Evolutionary conservation across 1,284 basidiomycete genomes (phyloP), one percentile per base, ranked within the genome.

Genomic region (Ustilago curta): DNA sequence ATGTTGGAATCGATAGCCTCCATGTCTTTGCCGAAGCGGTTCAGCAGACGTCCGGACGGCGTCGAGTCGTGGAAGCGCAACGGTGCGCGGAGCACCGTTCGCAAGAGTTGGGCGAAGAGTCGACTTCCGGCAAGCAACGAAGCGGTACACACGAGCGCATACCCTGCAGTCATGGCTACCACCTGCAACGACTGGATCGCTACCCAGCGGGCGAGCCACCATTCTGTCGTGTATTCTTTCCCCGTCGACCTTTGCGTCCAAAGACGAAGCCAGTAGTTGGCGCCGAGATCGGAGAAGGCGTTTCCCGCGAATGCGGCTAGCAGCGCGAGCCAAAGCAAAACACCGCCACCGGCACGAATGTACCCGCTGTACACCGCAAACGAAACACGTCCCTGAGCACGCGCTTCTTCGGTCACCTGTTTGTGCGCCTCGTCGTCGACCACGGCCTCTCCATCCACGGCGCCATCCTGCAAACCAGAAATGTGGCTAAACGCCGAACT

Each of bases 1-100:
- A 88, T 85, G 32, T 86, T 87, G 78, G 93, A 94, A 85, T 96
- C 94, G 67, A 95, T 88, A 0, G 92, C 93, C 81, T 96, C 93
- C 59, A 94, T 90, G 85, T 95, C 92, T 51, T 83, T 89, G 4
- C 78, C 76, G 84, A 93, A 81, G 3, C 92, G 88, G 83, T 93
- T 93, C 89, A 93, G 91, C 76, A 95, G 92, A 18, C 94, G 84
- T 85, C 93, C 93, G 54, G 91, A 88, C 0, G 93, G 93, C 0
- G 92, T 93, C 0, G 90, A 91, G 77, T 94, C 93, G 81, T 93
- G 94, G 85, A 92, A 93, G 4, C 90, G 88, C 35, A 91, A 86
- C 0, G 92, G 91, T 0, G 92, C 92, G 11, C 87, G 85, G n/a
- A 92, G 84, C 6, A 93, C 72, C 2, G 89, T 19, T 86, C 87